These are phyloP conservation scores for Mucor irregularis DNA, from an alignment of 371 early-diverging fungal species.

Conservation along the genomic window DNA sequence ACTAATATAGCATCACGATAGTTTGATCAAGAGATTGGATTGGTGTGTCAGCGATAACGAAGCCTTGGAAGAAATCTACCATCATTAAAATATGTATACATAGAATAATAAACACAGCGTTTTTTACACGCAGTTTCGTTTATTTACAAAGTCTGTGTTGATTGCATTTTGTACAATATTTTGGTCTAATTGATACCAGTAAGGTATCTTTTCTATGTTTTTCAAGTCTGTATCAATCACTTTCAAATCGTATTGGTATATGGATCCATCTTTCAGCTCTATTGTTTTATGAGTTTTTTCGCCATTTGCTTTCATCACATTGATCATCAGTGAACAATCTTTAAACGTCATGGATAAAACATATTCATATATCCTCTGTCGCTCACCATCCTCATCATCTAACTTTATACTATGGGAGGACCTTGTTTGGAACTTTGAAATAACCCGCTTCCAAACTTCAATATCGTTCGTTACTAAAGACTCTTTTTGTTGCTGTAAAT, in stretches of 20 bases:
- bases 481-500: constrained; percentile 11
- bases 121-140: no score
- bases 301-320: background rate
- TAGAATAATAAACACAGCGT: no score
- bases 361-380: constrained; percentile 46
- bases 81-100: no score
- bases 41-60: constrained; percentile 10
- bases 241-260: constrained; percentile 32
- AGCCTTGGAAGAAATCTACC: constrained; percentile 7
- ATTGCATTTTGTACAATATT: constrained; percentile 43
- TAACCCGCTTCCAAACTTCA: constrained; percentile 24
- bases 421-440: background rate
- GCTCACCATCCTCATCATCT: background rate
- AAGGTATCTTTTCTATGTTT: constrained; percentile 42
- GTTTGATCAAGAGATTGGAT: constrained; percentile 14
- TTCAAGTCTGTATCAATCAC: constrained; percentile 60
- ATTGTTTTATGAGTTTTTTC: background rate
- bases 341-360: constrained; percentile 63
- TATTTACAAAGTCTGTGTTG: constrained; percentile 3
- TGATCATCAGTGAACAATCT: constrained; percentile 60
- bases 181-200: constrained; percentile 50
- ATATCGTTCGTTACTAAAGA: constrained; percentile 16
- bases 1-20: background rate
- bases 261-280: background rate
- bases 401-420: no score